Evolutionary conservation across 2,329 filamentous ascomycete genomes (phyloP), one percentile per base, ranked within the genome.

Genomic region (Apiospora hydei): DNA sequence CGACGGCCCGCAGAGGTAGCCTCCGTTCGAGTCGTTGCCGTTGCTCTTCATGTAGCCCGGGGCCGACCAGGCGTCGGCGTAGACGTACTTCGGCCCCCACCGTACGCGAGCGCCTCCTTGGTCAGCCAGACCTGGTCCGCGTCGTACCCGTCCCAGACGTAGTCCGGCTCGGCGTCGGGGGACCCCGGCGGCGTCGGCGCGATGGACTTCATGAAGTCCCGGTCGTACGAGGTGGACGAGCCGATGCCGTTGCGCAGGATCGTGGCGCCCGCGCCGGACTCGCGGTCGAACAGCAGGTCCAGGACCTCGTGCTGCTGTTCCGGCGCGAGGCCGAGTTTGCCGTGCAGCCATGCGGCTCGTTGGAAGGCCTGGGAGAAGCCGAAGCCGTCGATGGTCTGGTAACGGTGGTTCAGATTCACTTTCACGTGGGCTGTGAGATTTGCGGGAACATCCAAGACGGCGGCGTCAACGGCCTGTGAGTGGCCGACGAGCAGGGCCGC

Each of bases 81-180:
- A 82, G 53, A 83, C 79, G 53, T 78, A 78, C 47, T 73, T 73
- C 13, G 81, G 79, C 8, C 79, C 80, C 26, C 26, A 34, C 81
- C 82, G 11, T 76, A 77, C 10, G 79, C 74, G 67, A 77, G 76
- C 13, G 85, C 85, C 76, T 86, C 81, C 75, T 87, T 79, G 21
- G 83, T 82, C 13, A 88, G 75, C 75, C 82, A 87, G 4, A 88
- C 75, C 77, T 88, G 86, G 8, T 83, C 84, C 14, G 79, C 80
- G 71, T 86, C 82, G 70, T 84, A 82, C 4, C 77, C 77, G 72
- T 85, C 84, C 83, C 83, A 85, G 2, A 76, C 73, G 70, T 85
- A 86, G 38, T 78, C 75, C 0, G 83, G 82, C 6, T 75, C 75
- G 2, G 79, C 81, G 11, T 69, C 76, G 0, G 83, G 81, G 0